These are phyloP conservation scores for Mycena chlorophos DNA, from an alignment of 768 basidiomycete species.

Conservation along the genomic window DNA sequence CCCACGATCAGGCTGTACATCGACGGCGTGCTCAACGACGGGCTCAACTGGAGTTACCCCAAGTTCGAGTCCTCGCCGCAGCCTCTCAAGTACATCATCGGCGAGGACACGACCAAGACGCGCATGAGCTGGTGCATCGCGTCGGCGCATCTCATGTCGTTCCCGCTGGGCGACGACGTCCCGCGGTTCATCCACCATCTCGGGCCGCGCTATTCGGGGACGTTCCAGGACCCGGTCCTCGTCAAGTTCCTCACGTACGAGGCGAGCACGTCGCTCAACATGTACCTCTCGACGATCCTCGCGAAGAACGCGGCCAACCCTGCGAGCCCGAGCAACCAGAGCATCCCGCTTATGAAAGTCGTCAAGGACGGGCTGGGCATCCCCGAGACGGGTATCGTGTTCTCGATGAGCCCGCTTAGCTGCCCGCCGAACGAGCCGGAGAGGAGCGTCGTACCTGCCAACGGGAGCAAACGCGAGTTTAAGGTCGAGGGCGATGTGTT, in stretches of 20 bases:
- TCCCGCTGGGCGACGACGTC: conserved; percentile 67
- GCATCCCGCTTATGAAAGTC: conserved; percentile 45
- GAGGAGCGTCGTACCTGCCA: conserved; percentile 13
- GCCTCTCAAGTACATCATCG: conserved; percentile 51
- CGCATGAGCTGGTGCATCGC: conserved; percentile 68
- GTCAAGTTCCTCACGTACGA: conserved; percentile 83
- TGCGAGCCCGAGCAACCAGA: conserved; percentile 16
- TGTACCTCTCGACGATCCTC: conserved; percentile 58
- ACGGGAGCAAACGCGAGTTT: conserved; percentile 24
- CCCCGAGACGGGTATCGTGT: conserved; percentile 37
- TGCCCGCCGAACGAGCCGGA: conserved; percentile 16
- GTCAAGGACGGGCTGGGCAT: conserved; percentile 51
- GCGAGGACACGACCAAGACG: conserved; percentile 46
- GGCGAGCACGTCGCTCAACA: conserved; percentile 79
- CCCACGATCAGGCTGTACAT: conserved; percentile 70
- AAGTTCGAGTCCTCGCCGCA: conserved; percentile 41
- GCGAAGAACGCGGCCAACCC: conserved; percentile 32
- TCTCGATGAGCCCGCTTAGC: conserved; percentile 42
- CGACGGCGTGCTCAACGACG: conserved; percentile 68
- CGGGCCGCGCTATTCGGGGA: conserved; percentile 74
- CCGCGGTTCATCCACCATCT: conserved; percentile 78
- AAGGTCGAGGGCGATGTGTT: conserved; percentile 54
- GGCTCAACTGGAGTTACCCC: conserved; percentile 65
- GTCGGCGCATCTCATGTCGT: conserved; percentile 61
- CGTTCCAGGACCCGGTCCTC: conserved; percentile 71